Evolutionary conservation across 2,329 filamentous ascomycete genomes (phyloP).

Genomic region (Kalmusia sp.): DNA sequence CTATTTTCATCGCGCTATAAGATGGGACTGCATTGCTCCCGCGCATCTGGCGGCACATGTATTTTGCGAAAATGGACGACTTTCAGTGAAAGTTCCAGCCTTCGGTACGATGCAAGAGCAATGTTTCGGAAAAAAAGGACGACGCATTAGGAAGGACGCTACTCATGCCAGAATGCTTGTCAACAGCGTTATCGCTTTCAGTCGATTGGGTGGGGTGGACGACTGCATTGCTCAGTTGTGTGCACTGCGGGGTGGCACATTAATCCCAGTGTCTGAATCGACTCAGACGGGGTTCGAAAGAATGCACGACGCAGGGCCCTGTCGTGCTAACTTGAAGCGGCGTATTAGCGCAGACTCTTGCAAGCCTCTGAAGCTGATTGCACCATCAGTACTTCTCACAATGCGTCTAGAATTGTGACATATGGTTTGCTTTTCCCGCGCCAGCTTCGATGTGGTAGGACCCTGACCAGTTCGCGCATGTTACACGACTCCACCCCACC

Average conservation of each 20-base stretch:
- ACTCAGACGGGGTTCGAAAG: constrained; percentile 6
- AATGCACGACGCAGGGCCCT: constrained; percentile 14
- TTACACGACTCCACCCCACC: constrained; percentile 6
- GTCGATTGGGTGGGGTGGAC: constrained; percentile 20
- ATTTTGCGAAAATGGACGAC: not conserved
- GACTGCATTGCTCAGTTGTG: constrained; percentile 7
- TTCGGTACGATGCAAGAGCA: constrained; percentile 6
- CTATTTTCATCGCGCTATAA: not conserved
- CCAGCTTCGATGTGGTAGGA: constrained; percentile 9
- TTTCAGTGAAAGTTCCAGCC: not conserved
- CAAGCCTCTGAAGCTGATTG: constrained; percentile 21
- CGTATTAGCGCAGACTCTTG: constrained; percentile 15
- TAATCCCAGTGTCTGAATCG: constrained; percentile 10
- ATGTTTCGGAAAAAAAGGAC: not conserved
- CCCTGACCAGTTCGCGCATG: constrained; percentile 11
- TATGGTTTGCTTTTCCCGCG: constrained; percentile 12
- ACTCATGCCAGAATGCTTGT: not conserved
- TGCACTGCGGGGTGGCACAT: constrained; percentile 15
- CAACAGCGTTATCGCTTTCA: constrained; percentile 18
- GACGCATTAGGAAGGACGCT: constrained; percentile 10
- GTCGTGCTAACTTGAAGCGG: constrained; percentile 19
- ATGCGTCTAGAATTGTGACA: constrained; percentile 11
- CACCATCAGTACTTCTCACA: constrained; percentile 8
- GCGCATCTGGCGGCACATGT: constrained; percentile 15
- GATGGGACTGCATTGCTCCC: not conserved